Base-by-base conservation (phyloP, 129 eudicot species). In the Dittrichia graveolens region DNA sequence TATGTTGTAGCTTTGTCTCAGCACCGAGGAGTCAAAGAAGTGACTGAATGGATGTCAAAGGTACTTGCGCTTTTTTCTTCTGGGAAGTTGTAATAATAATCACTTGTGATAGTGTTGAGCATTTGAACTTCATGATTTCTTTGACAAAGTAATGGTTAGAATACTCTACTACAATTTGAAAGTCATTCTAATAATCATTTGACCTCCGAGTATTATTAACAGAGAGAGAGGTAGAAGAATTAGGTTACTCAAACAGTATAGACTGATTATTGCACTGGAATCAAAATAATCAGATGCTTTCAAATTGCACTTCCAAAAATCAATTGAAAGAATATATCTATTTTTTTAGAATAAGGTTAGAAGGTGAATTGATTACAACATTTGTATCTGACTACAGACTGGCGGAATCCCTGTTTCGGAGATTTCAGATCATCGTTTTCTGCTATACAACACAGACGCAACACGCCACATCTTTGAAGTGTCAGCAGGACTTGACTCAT, bases 11-110 rank as follows among this genome's bases (percentile, higher is more conserved):
- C 96, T 78, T 85, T 92, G 67, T 92, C 97, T 69, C 89, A 88
- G 68, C 97, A 92, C 64, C 83, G 94, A 10, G 97, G 97, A 7
- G 96, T 92, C 4, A 93, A 93, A 83, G 96, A 93, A 85, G 98
- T 93, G 35, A 93, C 96, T 9, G 96, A 93, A 61, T 93, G 98
- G 98, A 93, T 93, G 98, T 90, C 98, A 69, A 87, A 93, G 96
- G 98, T 92, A 84, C 55, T 42, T 4, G 7, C 66, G 43, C 50
- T 61, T 12, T 12, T 58, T 7, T 63, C 41, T 19, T 15, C 10
- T 68, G 31, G 31, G 31, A 24, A 24, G 31, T 24, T 24, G 31
- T 24, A 24, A 24, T 24, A 24, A 24, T 0, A 24, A 24, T 24
- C 31, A 24, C 31, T 2, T 24, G 31, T 24, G 31, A 24, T 24